Conservation (phyloP, 805 yeast genomes). For the Vanderwaltozyma verrucispora region DNA sequence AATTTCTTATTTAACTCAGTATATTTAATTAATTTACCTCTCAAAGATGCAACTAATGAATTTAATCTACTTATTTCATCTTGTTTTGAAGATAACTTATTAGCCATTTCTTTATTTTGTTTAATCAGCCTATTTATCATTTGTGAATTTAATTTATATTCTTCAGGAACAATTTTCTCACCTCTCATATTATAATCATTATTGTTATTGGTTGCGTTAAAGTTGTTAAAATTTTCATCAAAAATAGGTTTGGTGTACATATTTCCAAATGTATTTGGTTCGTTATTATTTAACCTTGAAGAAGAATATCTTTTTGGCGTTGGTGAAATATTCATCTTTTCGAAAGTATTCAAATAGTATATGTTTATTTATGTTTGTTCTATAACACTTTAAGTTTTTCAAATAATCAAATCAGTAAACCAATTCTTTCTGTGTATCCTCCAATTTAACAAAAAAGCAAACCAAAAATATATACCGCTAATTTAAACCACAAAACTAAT, state of each 20-base stretch:
- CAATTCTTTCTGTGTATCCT: too few species aligned
- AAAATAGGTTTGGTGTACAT: background rate
- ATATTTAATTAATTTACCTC: slow-evolving; percentile 29
- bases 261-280: background rate
- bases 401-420: too few species aligned
- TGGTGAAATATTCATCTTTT: slow-evolving; percentile 21
- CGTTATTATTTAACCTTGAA: background rate
- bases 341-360: too few species aligned
- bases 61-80: slow-evolving; percentile 21
- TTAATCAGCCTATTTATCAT: slow-evolving; percentile 31
- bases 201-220: background rate
- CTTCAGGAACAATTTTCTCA: slow-evolving; percentile 26
- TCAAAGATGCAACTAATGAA: slow-evolving; percentile 25
- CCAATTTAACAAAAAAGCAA: too few species aligned
- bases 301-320: slow-evolving; percentile 22
- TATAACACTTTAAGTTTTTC: too few species aligned
- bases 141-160: slow-evolving; percentile 28
- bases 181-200: background rate
- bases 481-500: too few species aligned
- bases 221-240: background rate
- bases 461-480: too few species aligned
- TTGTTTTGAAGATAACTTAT: slow-evolving; percentile 24
- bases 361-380: too few species aligned
- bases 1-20: slow-evolving; percentile 24
- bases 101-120: slow-evolving; percentile 29